A percentile compares a stretch with the other conserved stretches of the same genome.
Conservation (phyloP, 805 yeast species). For the Candida gorgasii region DNA sequence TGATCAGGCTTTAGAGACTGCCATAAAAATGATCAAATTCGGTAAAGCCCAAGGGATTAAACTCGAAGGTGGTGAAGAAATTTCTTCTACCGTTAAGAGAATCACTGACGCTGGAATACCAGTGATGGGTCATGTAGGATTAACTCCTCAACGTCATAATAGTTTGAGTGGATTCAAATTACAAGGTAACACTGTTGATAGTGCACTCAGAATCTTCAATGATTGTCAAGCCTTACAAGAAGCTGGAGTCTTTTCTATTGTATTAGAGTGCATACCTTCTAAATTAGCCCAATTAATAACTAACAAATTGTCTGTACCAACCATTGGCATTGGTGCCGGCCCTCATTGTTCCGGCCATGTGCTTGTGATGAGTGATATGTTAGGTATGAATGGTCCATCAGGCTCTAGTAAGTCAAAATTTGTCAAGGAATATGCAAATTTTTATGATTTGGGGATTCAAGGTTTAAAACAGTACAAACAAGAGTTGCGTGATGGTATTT, state of each 20-base stretch:
- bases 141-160: conserved; percentile 86
- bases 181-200: conserved; percentile 64
- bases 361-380: conserved; percentile 78
- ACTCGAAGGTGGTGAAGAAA: conserved; percentile 77
- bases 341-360: conserved; percentile 84
- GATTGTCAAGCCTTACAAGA: conserved; percentile 71
- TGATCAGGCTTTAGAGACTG: conserved; percentile 61
- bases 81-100: conserved; percentile 51
- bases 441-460: conserved; percentile 46
- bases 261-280: conserved; percentile 86
- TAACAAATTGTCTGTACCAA: conserved; percentile 61
- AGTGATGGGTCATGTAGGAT: conserved; percentile 87
- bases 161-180: conserved; percentile 83
- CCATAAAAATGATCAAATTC: conserved; percentile 52
- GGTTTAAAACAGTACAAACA: conserved; percentile 55
- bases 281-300: conserved; percentile 69
- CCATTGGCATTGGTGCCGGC: conserved; percentile 97
- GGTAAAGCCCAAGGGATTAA: conserved; percentile 74
- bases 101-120: conserved; percentile 77
- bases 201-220: conserved; percentile 57
- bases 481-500: conserved; percentile 57
- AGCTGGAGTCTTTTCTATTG: conserved; percentile 74
- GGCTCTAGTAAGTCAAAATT: conserved; percentile 60
- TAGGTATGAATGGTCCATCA: conserved; percentile 68
- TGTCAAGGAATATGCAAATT: conserved; percentile 66